A percentile compares a stretch with the other conserved stretches of the same genome.
These are phyloP conservation scores for Elsinoe arachidis DNA, from an alignment of 2,329 filamentous ascomycete species.

Conservation along the genomic window DNA sequence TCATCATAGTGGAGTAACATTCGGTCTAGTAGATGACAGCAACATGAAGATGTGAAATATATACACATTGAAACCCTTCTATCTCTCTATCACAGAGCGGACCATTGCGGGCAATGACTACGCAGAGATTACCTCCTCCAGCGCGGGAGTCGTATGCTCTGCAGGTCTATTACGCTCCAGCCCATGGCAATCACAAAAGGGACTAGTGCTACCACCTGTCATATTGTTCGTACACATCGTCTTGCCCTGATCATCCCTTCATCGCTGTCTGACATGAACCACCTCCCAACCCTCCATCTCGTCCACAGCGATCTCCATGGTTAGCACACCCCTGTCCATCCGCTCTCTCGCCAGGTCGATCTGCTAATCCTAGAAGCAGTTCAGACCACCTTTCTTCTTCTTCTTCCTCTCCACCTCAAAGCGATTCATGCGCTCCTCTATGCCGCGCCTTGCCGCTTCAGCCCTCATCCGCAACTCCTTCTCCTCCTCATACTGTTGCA, in stretches of 20 bases:
- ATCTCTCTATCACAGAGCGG: background rate
- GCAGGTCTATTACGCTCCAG: background rate
- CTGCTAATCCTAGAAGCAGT: constrained; percentile 69
- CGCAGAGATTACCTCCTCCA: background rate
- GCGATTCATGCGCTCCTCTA: constrained; percentile 71
- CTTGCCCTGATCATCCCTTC: background rate
- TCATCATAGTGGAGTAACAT: too few relatives aligned
- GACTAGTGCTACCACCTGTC: background rate
- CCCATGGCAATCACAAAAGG: background rate
- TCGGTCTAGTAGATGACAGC: too few relatives aligned
- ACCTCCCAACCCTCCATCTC: background rate
- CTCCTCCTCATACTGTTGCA: constrained; percentile 94
- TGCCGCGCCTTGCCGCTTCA: constrained; percentile 75
- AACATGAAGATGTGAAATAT: background rate
- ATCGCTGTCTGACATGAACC: background rate
- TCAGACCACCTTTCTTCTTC: constrained; percentile 91
- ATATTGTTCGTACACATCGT: background rate
- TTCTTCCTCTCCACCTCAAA: constrained; percentile 81
- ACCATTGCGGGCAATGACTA: background rate
- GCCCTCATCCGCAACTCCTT: constrained; percentile 84
- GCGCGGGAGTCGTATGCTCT: background rate
- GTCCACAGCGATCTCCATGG: background rate
- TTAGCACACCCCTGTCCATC: background rate
- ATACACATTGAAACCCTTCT: background rate
- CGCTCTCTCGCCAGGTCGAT: background rate